Evolutionary conservation across 345 rosid genomes (phyloP), one percentile per base, ranked within the genome.

Genomic region (Abelmoschus esculentus): DNA sequence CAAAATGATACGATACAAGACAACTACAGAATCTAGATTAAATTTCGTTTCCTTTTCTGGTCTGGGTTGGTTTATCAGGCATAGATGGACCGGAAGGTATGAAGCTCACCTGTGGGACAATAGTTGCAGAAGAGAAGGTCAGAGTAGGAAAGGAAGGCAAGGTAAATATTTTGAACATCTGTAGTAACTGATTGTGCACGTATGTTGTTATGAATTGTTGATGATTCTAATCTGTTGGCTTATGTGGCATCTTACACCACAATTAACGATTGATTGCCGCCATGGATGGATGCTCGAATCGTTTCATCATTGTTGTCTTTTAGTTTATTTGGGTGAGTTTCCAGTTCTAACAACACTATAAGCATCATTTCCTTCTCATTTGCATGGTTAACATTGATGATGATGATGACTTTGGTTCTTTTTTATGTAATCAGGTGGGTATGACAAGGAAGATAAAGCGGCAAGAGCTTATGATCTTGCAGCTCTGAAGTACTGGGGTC

Each of bases 381-480:
- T 66, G 62, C 54, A 75, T 72, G 73, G 32, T 70, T 69, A 40
- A 40, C 46, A 40, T 40, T 8, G 46, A 40, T 40, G 2, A 2
- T 56, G 49, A 32, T 40, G n/a, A 47, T 49, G 7, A 49, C 2
- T 40, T 40, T 40, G 12, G n/a, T n/a, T 38, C 9, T 52, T 29
- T 52, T 63, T 3, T 52, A n/a, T 40, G n/a, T 28, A 38, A 72
- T 46, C 46, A 90, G 98, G 98, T 79, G 98, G 98, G 19, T 92
- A 92, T 80, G 98, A 92, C 78, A 90, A 85, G 71, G 98, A 92
- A 75, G 97, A 92, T 31, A 92, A 87, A 77, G 97, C 98, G 69
- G 97, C 98, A 8, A 79, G 96, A 80, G 97, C 98, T 73, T 92
- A 92, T 47, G 98, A 92, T 76, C 93, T 92, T 59, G 98, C 98